These are phyloP conservation scores for Fusarium vanettenii DNA, from an alignment of 2,329 filamentous ascomycete species.

Conservation along the genomic window DNA sequence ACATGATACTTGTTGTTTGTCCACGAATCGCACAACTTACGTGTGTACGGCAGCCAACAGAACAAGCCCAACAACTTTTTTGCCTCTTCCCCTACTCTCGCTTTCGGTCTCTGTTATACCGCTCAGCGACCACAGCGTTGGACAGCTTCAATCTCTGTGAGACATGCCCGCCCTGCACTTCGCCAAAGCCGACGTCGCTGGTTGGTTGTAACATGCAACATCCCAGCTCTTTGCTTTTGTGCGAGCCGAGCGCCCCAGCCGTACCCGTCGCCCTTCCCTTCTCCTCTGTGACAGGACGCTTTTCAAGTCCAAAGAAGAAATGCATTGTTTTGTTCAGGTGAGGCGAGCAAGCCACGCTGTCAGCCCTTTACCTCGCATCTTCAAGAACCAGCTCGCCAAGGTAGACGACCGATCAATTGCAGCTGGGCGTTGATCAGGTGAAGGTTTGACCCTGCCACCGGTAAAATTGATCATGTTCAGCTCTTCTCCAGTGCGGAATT, in stretches of 20 bases:
- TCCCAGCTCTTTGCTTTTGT: constrained; percentile 7
- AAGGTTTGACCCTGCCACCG: not conserved
- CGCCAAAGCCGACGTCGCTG: constrained; percentile 17
- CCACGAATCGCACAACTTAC: not conserved
- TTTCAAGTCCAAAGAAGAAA: not conserved
- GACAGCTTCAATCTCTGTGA: constrained; percentile 27
- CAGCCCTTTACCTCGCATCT: not conserved
- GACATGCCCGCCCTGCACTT: constrained; percentile 29
- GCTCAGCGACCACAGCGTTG: constrained; percentile 4
- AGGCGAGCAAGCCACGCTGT: constrained; percentile 1
- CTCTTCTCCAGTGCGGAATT: constrained; percentile 18
- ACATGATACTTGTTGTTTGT: not conserved
- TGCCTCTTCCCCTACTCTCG: not conserved
- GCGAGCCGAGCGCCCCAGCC: constrained; percentile 4
- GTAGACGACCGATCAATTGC: not conserved
- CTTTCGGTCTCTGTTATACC: constrained; percentile 17
- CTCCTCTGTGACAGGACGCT: not conserved
- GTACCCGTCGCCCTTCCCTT: not conserved
- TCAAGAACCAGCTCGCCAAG: not conserved
- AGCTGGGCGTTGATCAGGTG: not conserved
- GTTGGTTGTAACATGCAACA: constrained; percentile 11
- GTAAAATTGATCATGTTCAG: not conserved
- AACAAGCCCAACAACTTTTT: not conserved
- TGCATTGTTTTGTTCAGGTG: not conserved
- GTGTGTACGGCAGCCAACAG: not conserved